These are phyloP conservation scores for Neurospora africana DNA, from an alignment of 495 filamentous ascomycete species.

Conservation along the genomic window DNA sequence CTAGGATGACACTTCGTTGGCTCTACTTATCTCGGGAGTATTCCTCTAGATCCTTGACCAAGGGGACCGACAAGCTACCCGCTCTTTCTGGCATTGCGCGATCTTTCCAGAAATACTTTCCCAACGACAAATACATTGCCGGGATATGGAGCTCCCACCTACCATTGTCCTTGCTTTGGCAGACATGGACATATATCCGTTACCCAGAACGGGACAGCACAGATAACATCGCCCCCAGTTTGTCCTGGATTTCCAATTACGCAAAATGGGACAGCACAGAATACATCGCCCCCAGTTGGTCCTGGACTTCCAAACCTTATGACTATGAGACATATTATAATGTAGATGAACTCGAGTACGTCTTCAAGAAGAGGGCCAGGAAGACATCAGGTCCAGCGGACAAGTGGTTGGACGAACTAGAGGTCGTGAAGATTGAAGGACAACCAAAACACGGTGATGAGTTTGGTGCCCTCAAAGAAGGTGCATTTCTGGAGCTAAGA, in stretches of 20 bases:
- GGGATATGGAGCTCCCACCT: background rate
- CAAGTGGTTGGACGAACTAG: background rate
- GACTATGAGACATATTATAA: too few species aligned
- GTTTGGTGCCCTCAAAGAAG: background rate
- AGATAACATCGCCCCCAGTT: background rate
- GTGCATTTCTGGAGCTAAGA: background rate
- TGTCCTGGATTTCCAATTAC: background rate
- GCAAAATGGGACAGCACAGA: background rate
- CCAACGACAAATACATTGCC: background rate
- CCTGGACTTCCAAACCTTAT: too few species aligned
- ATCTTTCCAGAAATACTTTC: background rate
- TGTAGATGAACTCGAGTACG: too few species aligned
- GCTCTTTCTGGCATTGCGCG: background rate
- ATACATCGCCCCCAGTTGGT: background rate
- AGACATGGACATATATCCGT: too few species aligned
- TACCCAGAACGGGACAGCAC: too few species aligned
- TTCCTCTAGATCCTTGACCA: rapidly evolving
- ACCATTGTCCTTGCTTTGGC: background rate
- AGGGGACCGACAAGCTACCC: background rate
- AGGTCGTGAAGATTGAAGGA: background rate
- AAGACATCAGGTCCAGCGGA: background rate
- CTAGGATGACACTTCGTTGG: background rate
- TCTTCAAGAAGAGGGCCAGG: rapidly evolving
- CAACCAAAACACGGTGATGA: background rate
- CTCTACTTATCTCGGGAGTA: rapidly evolving